Evolutionary conservation across 2,329 filamentous ascomycete genomes (phyloP).

Genomic region (Apiospora saccharicola): DNA sequence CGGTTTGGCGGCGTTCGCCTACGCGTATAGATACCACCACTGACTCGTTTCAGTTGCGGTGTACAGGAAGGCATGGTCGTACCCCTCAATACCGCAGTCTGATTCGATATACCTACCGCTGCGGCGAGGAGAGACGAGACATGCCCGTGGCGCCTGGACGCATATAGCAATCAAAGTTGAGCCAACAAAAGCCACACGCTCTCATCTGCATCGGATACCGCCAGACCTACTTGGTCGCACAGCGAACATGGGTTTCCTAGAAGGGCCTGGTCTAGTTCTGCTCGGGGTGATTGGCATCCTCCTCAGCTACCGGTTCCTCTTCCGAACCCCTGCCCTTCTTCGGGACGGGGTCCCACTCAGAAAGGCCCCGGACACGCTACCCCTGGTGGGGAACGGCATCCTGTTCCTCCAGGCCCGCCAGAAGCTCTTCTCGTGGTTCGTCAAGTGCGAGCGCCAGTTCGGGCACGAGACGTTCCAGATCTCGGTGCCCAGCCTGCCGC

Average conservation of each 20-base stretch:
- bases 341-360: slow-evolving; percentile 46
- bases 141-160: not conserved
- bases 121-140: not conserved
- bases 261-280: slow-evolving; percentile 32
- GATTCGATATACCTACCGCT: not conserved
- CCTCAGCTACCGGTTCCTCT: slow-evolving; percentile 35
- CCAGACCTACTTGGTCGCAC: not conserved
- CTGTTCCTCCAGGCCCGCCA: slow-evolving; percentile 67
- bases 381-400: slow-evolving; percentile 67
- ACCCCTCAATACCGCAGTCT: not conserved
- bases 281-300: slow-evolving; percentile 32
- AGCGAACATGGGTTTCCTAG: slow-evolving; percentile 33
- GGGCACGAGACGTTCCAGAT: slow-evolving; percentile 69
- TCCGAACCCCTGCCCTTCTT: slow-evolving; percentile 35
- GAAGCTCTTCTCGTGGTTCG: slow-evolving; percentile 69
- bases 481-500: slow-evolving; percentile 67
- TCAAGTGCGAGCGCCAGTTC: slow-evolving; percentile 61
- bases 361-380: slow-evolving; percentile 58
- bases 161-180: not conserved
- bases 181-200: not conserved
- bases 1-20: not conserved
- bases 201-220: not conserved
- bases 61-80: not conserved
- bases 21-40: not conserved
- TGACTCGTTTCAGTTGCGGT: not conserved